Percentiles rank a stretch among this genome's conserved stretches.
These are phyloP conservation scores for Alternaria triticina DNA, from an alignment of 2,329 filamentous ascomycete species.

Conservation along the genomic window DNA sequence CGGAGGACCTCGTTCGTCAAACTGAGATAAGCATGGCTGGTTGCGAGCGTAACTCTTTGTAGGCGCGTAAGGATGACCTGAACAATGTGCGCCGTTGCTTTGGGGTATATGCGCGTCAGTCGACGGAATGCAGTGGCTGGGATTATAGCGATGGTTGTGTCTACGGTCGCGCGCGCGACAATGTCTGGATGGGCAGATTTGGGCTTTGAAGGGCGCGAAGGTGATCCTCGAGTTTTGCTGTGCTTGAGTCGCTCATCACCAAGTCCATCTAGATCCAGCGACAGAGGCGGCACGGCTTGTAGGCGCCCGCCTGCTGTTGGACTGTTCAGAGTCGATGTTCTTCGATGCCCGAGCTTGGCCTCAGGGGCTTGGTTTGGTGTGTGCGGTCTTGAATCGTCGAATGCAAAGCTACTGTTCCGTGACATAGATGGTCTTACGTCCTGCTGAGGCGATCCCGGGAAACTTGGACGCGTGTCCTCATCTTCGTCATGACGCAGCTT, in stretches of 20 bases:
- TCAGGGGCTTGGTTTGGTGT: constrained; percentile 35
- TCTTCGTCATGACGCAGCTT: constrained; percentile 73
- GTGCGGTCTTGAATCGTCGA: constrained; percentile 40
- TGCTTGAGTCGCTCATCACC: constrained; percentile 28
- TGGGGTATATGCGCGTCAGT: constrained; percentile 91
- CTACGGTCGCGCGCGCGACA: constrained; percentile 91
- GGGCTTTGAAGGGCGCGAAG: constrained; percentile 50
- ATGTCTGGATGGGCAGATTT: constrained; percentile 95
- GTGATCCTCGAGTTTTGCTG: constrained; percentile 25
- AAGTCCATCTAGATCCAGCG: constrained; percentile 61
- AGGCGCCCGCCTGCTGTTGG: constrained; percentile 45
- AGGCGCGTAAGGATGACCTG: constrained; percentile 95
- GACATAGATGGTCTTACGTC: constrained; percentile 27
- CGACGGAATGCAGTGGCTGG: constrained; percentile 94
- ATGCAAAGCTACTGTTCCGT: constrained; percentile 39
- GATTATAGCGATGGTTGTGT: constrained; percentile 98
- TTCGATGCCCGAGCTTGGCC: constrained; percentile 30
- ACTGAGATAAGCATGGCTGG: constrained; percentile 92
- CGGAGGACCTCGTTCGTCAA: constrained; percentile 89
- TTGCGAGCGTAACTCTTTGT: constrained; percentile 91
- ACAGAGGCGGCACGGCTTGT: constrained; percentile 75
- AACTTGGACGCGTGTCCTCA: constrained; percentile 58
- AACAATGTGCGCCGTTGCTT: constrained; percentile 95
- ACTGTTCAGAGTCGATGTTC: constrained; percentile 42
- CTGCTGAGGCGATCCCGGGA: constrained; percentile 34